phyloP scores from a whole-genome alignment of 192 early-diverging fungal genomes.

The Phlyctochytrium arcticum region DNA sequence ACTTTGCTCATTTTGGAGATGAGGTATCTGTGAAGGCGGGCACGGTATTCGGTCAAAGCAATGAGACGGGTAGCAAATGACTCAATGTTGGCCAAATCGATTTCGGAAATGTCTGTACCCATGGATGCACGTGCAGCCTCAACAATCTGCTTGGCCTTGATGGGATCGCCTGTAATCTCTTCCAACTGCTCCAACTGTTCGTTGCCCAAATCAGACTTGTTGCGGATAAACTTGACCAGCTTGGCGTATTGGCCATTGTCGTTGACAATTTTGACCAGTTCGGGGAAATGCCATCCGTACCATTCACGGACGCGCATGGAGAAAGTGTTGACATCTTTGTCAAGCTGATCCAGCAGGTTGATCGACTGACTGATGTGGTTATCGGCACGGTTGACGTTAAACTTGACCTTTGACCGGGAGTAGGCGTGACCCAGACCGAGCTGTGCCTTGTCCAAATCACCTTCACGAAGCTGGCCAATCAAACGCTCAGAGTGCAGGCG shows the following conservation, averaged over 20 bases:
- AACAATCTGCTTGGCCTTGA: conserved; percentile 81
- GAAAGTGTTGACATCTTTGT: conserved; percentile 98
- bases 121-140: conserved; percentile 94
- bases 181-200: conserved; percentile 73
- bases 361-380: conserved; percentile 99
- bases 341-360: conserved; percentile 91
- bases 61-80: conserved; percentile 91
- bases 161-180: conserved; percentile 76
- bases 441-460: conserved; percentile 90
- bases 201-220: conserved; percentile 83
- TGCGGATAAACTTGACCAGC: conserved; percentile 85
- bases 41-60: conserved; percentile 89
- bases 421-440: conserved; percentile 97
- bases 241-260: conserved; percentile 92
- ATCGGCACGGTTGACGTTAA: conserved; percentile 97
- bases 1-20: conserved; percentile 93
- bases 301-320: conserved; percentile 98
- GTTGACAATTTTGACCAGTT: conserved; percentile 91
- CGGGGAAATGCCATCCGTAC: conserved; percentile 99
- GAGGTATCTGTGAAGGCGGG: conserved; percentile 86
- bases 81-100: conserved; percentile 95
- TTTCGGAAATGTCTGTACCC: conserved; percentile 95
- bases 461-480: conserved; percentile 82
- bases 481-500: conserved; percentile 87
- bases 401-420: conserved; percentile 99